Evolutionary conservation across 2,329 filamentous ascomycete genomes (phyloP), one percentile per base, ranked within the genome.

Genomic region (Trichoderma sp.): DNA sequence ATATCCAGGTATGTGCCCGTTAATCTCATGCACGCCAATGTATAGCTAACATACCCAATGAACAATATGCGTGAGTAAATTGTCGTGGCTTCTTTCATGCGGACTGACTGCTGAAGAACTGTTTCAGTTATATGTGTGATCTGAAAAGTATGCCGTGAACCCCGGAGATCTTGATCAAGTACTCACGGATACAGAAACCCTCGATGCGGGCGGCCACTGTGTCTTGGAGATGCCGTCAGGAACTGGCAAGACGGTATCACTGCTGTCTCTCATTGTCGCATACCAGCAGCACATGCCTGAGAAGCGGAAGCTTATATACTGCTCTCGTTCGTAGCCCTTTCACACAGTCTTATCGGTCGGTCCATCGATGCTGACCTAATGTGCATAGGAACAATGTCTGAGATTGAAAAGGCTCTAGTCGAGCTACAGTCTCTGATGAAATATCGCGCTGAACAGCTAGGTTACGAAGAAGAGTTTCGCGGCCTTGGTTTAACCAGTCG

Each of bases 211-310:
- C 67, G 97, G 96, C 73, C 94, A 99, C 83, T 98, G 95, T 81
- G 95, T 99, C 26, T 84, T 99, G 77, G 96, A 99, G 84, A 99
- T 99, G 96, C 96, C 96, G 82, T 99, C 96, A 73, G 96, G 96
- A 57, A 99, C 96, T 28, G 96, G 96, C 73, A 99, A 99, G 86
- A 99, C 96, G 0, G 93, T 99, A 30, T 98, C 96, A 11, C 86
- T 99, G 5, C 86, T 99, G 58, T 98, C 96, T 0, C 88, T 99
- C 76, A 99, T 99, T 78, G 91, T 99, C 72, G 95, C 96, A 56
- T 99, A 99, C 78, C 97, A 99, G 82, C 93, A 96, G 80, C 91
- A 95, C 80, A 95, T 95, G 78, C 94, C 95, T 3, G 94, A 97
- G 79, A 93, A 96, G 77, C 88, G 97, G 71, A 99, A 99, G 83